Base-by-base conservation (phyloP, 2,329 filamentous ascomycete genomes). In the Chrysoporthe cubensis region DNA sequence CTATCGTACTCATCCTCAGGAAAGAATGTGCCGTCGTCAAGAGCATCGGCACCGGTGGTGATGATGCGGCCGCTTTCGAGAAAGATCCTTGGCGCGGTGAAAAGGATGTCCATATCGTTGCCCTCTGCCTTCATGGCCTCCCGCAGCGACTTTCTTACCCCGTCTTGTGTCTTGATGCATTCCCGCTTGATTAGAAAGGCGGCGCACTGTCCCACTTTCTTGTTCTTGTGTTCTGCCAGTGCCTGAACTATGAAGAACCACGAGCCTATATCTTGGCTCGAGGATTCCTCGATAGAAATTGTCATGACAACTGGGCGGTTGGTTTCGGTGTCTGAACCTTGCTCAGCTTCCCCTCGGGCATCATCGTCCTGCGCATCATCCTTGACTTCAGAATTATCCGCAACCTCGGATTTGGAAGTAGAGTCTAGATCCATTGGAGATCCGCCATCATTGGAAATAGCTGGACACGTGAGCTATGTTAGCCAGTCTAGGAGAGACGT, bases 111-210 rank as follows among this genome's bases (percentile, higher is more conserved):
- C n/a, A 63, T 5, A 8, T 32, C 13, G 34, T 26, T 13, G 18
- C 21, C 21, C 2, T n/a, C 16, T 1, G 14, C 32, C 40, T 54
- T 60, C 32, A 65, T 48, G 11, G 57, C 57, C 8, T 61, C 56
- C 26, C 26, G 48, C 1, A 54, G 21, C 14, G 46, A 61, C 32
- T 65, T 61, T 13, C 56, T 59, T 1, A 7, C 16, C 37, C 26
- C 13, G 1, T 67, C 14, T 5, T 58, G 62, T 14, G n/a, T 26
- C n/a, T 67, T 54, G 11, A 64, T 65, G 8, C 50, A 40, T 21
- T 58, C 43, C 50, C 61, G 26, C 42, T 58, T 62, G 32, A 66
- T 44, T 7, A 66, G 52, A 6, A 26, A 37, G n/a, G 42, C 59
- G 26, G 1, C 2, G 18, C 37, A 44, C 4, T 2, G 0, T 7